phyloP scores from a whole-genome alignment of 2,329 filamentous ascomycete species.

The Neoscytalidium dimidiatum region DNA sequence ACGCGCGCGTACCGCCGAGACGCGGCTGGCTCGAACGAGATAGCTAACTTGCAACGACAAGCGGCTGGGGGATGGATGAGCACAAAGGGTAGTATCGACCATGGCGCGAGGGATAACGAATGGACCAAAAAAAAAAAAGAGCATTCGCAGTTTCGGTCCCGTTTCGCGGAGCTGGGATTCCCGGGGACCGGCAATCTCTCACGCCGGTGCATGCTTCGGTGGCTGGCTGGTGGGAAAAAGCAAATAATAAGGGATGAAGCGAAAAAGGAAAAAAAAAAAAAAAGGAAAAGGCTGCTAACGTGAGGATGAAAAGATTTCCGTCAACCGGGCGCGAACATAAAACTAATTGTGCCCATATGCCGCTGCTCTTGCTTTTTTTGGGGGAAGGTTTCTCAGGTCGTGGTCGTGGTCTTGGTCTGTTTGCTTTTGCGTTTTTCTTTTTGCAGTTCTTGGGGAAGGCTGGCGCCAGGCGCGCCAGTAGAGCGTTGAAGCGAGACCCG shows the following conservation, averaged over 20 bases:
- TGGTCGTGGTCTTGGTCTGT: too few species aligned
- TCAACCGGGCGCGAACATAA: not conserved
- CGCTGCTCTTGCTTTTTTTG: slow-evolving; percentile 1
- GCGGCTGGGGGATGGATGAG: not conserved
- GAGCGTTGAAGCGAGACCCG: slow-evolving; percentile 1
- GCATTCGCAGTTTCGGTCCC: not conserved
- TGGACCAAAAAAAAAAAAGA: not conserved
- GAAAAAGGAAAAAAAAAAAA: not conserved
- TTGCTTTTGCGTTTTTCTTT: not conserved
- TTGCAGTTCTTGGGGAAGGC: not conserved
- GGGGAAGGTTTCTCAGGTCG: not conserved
- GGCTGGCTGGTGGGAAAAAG: slow-evolving; percentile 15
- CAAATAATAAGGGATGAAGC: not conserved
- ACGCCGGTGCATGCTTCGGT: not conserved
- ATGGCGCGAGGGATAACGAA: not conserved
- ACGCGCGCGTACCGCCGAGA: not conserved
- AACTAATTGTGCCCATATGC: not conserved
- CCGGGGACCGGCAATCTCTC: not conserved
- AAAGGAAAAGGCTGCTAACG: not conserved
- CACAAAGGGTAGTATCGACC: not conserved
- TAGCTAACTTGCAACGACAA: not conserved
- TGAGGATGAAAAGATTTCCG: not conserved
- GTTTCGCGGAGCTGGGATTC: not conserved
- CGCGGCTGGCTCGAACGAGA: not conserved
- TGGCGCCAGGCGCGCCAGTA: not conserved